Base-by-base conservation (phyloP, 192 early-diverging fungal species). In the Linnemannia schmuckeri region DNA sequence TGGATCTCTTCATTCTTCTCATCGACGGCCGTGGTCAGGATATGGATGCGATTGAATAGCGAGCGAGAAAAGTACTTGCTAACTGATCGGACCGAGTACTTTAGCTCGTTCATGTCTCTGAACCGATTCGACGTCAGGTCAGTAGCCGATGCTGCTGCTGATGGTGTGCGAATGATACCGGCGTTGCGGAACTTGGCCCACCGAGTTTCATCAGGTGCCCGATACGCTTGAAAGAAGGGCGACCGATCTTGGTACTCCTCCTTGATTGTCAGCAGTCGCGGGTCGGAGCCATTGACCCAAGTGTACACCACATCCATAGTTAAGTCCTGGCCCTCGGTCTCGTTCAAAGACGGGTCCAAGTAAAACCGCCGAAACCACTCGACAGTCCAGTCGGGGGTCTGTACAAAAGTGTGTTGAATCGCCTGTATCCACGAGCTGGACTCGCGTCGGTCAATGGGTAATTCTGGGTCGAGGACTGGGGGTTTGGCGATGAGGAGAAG, bases 261-360 rank as follows among this genome's bases (percentile, higher is more conserved):
- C 55, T 74, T 78, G 57, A 82, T 33, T 1, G 20, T 10, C 33
- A 68, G 41, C 42, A 85, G 40, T 12, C 42, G 46, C 70, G 78
- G 41, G 38, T 89, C 89, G 18, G 85, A 83, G 35, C 89, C 89
- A 49, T 89, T 89, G 52, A 89, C 89, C 89, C 89, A 89, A 0
- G 85, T 89, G 47, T 89, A 89, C n/a, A 89, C 82, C 17, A 88
- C 52, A 49, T 89, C 89, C 57, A 89, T 78, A 10, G 8, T 54
- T 27, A 85, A 17, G 8, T 41, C 46, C 30, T 75, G 15, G 17
- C 83, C 54, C 17, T 42, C 74, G 3, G 71, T 9, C n/a, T 75
- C 77, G 49, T 75, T 72, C 13, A 82, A 12, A 20, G 12, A 27
- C 15, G 81, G 75, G 22, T 76, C 30, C 30, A 85, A 27, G 15